Conservation (phyloP, 2,329 filamentous ascomycete species). For the Capronia americana region DNA sequence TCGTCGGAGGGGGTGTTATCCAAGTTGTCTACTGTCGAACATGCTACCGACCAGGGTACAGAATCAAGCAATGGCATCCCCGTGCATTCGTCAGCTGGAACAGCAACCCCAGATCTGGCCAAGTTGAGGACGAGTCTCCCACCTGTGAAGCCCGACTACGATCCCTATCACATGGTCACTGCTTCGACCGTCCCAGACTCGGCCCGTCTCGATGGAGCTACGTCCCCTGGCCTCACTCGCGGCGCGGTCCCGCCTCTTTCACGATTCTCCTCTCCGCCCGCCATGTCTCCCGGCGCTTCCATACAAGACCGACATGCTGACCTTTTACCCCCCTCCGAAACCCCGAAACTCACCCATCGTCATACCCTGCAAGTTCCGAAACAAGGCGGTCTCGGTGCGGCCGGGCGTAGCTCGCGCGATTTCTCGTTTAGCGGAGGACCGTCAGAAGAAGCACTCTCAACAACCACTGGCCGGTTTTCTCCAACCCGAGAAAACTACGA, state of each 20-base stretch:
- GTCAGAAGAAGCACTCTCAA: constrained; percentile 66
- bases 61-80: constrained; percentile 32
- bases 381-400: constrained; percentile 56
- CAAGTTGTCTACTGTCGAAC: constrained; percentile 39
- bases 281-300: constrained; percentile 65
- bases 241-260: constrained; percentile 36
- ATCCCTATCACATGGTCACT: constrained; percentile 42
- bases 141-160: constrained; percentile 38
- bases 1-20: constrained; percentile 35
- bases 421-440: constrained; percentile 53
- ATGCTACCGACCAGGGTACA: constrained; percentile 29
- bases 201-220: constrained; percentile 35
- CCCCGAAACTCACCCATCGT: constrained; percentile 73
- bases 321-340: constrained; percentile 59
- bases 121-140: constrained; percentile 29
- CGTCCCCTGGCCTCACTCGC: constrained; percentile 14
- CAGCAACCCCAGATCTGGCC: constrained; percentile 38
- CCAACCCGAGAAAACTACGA: constrained; percentile 58
- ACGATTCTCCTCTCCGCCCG: constrained; percentile 51
- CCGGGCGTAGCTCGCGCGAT: constrained; percentile 71
- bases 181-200: constrained; percentile 45
- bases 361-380: constrained; percentile 89
- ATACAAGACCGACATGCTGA: constrained; percentile 30
- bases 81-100: constrained; percentile 42
- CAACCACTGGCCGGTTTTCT: constrained; percentile 79